Evolutionary conservation across 1,139 yeast species (phyloP).

Genomic region (Suhomyces panamericanus): DNA sequence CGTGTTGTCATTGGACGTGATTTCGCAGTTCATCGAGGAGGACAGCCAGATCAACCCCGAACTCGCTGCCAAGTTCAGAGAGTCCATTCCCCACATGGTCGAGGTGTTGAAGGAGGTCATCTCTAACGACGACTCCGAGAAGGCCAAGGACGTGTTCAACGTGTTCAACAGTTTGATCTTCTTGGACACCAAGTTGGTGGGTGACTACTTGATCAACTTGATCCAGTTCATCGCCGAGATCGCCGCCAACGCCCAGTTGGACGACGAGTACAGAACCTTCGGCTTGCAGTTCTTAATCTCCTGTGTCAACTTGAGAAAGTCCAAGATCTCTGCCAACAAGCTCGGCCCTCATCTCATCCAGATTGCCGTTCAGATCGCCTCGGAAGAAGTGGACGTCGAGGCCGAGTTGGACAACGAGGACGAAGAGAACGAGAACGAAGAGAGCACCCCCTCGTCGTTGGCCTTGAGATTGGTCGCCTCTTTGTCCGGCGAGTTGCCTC

Average conservation of each 20-base stretch:
- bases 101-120: constrained; percentile 78
- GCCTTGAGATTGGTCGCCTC: constrained; percentile 81
- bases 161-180: constrained; percentile 79
- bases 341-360: constrained; percentile 79
- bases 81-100: constrained; percentile 77
- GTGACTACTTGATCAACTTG: constrained; percentile 70
- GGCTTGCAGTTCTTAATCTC: constrained; percentile 85
- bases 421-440: constrained; percentile 91
- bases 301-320: constrained; percentile 70
- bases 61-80: constrained; percentile 60
- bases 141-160: constrained; percentile 77
- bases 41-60: constrained; percentile 46
- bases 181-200: constrained; percentile 75
- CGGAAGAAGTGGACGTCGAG: constrained; percentile 74
- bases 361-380: constrained; percentile 73
- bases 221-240: constrained; percentile 75
- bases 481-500: constrained; percentile 83
- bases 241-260: constrained; percentile 64
- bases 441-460: constrained; percentile 73
- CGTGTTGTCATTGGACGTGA: constrained; percentile 76
- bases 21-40: constrained; percentile 67
- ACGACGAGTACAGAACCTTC: constrained; percentile 79
- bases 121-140: constrained; percentile 65
- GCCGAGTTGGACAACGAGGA: constrained; percentile 77
- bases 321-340: constrained; percentile 56